Base-by-base conservation (phyloP, 2,329 filamentous ascomycete species). In the Phialophora verrucosa region DNA sequence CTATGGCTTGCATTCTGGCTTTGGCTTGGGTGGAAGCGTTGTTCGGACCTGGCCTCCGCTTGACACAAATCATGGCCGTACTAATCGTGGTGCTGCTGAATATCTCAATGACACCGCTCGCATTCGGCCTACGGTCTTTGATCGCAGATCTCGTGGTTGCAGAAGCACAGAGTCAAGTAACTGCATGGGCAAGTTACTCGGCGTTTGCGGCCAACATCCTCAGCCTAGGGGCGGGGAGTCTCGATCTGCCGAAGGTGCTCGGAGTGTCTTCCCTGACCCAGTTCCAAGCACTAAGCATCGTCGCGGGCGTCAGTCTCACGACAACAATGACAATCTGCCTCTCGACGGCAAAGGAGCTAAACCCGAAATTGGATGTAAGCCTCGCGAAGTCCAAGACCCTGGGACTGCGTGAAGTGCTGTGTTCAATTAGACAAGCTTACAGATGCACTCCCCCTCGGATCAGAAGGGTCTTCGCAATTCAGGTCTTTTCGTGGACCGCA, bases 81-180 rank as follows among this genome's bases (percentile, higher is more conserved):
- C 53, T 56, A 11, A 14, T 38, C 25, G 53, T 56, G n/a, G 31
- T 56, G 20, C 14, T 56, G 31, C 53, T 56, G 25, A 56, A 56
- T 12, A 31, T 56, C 53, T 56, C 53, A 29, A 56, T 56, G 53
- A 56, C 53, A 17, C 53, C 53, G 11, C 53, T 56, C 12, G 53
- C 53, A n/a, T 56, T 56, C 20, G 53, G 53, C 32, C 53, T 56
- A 20, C 53, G 53, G 29, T 56, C 53, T 10, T 35, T 56, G 29
- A 38, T 56, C 27, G 38, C 53, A 11, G 53, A 56, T 56, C 29
- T 56, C 31, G 53, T 38, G 53, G 53, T 56, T 31, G 29, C 53
- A 2, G 25, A 56, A 56, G 53, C 29, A 31, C 53, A 56, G 29
- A 56, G 53, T n/a, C 53, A 31, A 4, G 53, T 56, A 29, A 32